Percentiles rank a stretch among this genome's conserved stretches.
Conservation (phyloP, 352 stramenopile species). For the Pythium scleroteichum region DNA sequence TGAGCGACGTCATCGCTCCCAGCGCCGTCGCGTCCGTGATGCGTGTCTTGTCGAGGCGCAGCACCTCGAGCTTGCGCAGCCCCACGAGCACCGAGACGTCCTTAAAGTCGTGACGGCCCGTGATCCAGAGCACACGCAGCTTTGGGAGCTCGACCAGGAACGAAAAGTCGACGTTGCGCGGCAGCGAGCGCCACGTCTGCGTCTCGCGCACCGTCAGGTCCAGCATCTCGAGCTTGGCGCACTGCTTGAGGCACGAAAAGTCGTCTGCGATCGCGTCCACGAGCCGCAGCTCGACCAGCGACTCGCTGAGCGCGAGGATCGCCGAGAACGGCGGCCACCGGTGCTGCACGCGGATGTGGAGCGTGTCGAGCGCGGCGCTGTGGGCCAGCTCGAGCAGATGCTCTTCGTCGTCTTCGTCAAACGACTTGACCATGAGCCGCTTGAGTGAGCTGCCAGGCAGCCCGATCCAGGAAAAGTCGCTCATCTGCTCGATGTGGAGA, state of each 20-base stretch:
- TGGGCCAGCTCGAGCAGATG: slow-evolving; percentile 18
- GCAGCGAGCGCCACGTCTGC: slow-evolving; percentile 25
- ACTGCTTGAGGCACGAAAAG: slow-evolving; percentile 15
- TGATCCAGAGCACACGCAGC: slow-evolving; percentile 49
- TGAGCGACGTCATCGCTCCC: slow-evolving; percentile 33
- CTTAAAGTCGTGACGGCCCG: slow-evolving; percentile 64
- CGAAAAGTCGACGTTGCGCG: slow-evolving; percentile 36
- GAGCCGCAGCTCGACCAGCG: slow-evolving; percentile 24
- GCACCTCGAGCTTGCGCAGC: slow-evolving; percentile 40
- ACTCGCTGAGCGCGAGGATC: slow-evolving; percentile 16
- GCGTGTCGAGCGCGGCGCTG: slow-evolving; percentile 14
- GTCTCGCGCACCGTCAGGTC: slow-evolving; percentile 28
- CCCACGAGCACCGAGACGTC: slow-evolving; percentile 38
- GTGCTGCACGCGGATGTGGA: slow-evolving; percentile 27
- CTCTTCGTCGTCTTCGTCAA: slow-evolving; percentile 26
- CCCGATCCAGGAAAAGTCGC: slow-evolving; percentile 28
- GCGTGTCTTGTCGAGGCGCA: slow-evolving; percentile 57
- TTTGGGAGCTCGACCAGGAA: slow-evolving; percentile 40
- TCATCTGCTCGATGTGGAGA: slow-evolving; percentile 30
- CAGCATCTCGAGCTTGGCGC: slow-evolving; percentile 27
- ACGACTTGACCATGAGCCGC: slow-evolving; percentile 25
- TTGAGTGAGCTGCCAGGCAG: slow-evolving; percentile 16
- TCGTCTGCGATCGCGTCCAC: slow-evolving; percentile 25
- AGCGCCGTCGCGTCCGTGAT: slow-evolving; percentile 42
- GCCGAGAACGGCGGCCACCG: slow-evolving; percentile 11